A percentile compares a stretch with the other conserved stretches of the same genome.
Evolutionary conservation across 805 yeast genomes (phyloP).

Genomic region (Pichia sporocuriosa): DNA sequence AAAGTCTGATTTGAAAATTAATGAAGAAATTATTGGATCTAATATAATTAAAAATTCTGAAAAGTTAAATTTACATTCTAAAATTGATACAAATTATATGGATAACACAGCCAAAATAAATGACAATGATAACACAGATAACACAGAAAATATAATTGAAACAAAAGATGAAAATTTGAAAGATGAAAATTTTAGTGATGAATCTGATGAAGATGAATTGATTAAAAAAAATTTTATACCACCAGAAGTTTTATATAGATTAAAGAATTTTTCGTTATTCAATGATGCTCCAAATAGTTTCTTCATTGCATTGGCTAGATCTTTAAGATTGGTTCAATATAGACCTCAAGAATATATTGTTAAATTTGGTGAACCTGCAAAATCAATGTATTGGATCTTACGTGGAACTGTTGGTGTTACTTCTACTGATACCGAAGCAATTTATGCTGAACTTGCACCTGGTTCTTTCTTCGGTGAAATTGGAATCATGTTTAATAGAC

Average conservation of each 20-base stretch:
- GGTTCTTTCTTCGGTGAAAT: slow-evolving; percentile 78
- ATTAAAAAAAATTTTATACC: slow-evolving; percentile 34
- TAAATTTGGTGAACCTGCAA: slow-evolving; percentile 64
- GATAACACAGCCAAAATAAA: too few species aligned
- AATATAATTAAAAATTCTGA: too few species aligned
- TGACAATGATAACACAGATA: too few species aligned
- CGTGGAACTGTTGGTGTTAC: slow-evolving; percentile 74
- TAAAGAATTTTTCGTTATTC: slow-evolving; percentile 59
- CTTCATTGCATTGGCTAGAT: slow-evolving; percentile 50
- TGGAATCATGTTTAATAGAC: slow-evolving; percentile 67
- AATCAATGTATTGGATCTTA: slow-evolving; percentile 74
- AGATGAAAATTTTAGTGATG: neutral
- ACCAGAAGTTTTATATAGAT: slow-evolving; percentile 44
- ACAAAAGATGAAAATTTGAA: neutral
- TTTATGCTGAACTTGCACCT: slow-evolving; percentile 60
- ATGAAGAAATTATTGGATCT: neutral
- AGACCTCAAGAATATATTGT: slow-evolving; percentile 67
- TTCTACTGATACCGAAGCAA: slow-evolving; percentile 69
- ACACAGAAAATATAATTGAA: neutral
- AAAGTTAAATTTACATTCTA: too few species aligned
- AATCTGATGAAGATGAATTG: slow-evolving; percentile 13
- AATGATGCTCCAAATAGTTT: slow-evolving; percentile 61
- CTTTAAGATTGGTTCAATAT: slow-evolving; percentile 51
- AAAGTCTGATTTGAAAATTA: neutral
- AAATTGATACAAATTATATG: too few species aligned